These are phyloP conservation scores for Globisporangium viniferum DNA, from an alignment of 352 stramenopile species.

Conservation along the genomic window DNA sequence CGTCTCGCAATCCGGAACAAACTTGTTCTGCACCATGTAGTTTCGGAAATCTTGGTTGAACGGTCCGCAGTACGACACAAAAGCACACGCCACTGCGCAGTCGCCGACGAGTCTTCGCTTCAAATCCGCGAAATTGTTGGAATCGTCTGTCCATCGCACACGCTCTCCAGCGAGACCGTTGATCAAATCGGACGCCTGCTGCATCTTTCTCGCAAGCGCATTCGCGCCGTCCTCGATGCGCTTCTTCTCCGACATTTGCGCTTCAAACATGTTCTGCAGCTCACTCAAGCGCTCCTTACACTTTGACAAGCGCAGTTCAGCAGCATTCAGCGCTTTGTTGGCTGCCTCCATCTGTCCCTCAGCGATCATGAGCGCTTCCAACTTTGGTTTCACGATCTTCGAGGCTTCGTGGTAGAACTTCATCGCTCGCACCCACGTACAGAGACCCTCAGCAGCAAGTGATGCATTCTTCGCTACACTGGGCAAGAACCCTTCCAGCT, in stretches of 20 bases:
- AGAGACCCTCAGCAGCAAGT: constrained; percentile 94
- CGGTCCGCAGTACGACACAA: constrained; percentile 97
- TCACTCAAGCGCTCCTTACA: constrained; percentile 94
- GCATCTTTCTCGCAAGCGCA: constrained; percentile 95
- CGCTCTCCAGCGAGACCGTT: constrained; percentile 95
- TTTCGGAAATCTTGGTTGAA: constrained; percentile 98
- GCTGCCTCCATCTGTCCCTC: constrained; percentile 97
- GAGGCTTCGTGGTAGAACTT: constrained; percentile 98
- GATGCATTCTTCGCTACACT: constrained; percentile 97
- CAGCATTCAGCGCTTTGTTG: constrained; percentile 94
- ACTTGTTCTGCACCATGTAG: constrained; percentile 97
- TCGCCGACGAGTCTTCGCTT: constrained; percentile 96
- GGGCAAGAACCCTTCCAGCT: constrained; percentile 95
- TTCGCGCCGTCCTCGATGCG: constrained; percentile 96
- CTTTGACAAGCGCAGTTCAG: constrained; percentile 90
- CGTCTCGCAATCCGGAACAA: constrained; percentile 91
- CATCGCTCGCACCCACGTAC: constrained; percentile 97
- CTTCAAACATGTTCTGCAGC: constrained; percentile 96
- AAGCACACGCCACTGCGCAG: constrained; percentile 96
- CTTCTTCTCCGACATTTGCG: constrained; percentile 97
- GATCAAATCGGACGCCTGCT: constrained; percentile 96
- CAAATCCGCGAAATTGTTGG: constrained; percentile 96
- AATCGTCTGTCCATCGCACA: constrained; percentile 97
- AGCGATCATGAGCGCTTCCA: constrained; percentile 95
- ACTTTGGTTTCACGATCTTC: constrained; percentile 98